A percentile compares a stretch with the other conserved stretches of the same genome.
These are phyloP conservation scores for Phytophthora multivora DNA, from an alignment of 352 stramenopile species.

Conservation along the genomic window DNA sequence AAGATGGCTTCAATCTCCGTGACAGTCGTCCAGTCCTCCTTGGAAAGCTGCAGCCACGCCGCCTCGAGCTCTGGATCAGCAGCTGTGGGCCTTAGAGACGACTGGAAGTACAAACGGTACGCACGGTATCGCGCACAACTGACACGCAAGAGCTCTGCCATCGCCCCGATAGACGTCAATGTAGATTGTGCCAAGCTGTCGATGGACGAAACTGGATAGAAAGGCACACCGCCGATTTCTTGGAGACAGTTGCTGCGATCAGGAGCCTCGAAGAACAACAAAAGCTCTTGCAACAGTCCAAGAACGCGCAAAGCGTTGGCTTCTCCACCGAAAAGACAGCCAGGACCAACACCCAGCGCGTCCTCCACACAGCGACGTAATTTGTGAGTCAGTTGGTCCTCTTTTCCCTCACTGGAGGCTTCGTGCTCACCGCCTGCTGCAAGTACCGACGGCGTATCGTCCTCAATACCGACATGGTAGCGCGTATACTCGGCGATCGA, in stretches of 20 bases:
- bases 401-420: slow-evolving; percentile 2
- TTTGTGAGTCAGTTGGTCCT: slow-evolving; percentile 27
- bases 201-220: slow-evolving; percentile 7
- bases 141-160: slow-evolving; percentile 32
- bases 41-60: slow-evolving; percentile 31
- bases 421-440: neutral
- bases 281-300: slow-evolving; percentile 31
- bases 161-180: slow-evolving; percentile 26
- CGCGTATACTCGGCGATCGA: slow-evolving; percentile 25
- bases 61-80: slow-evolving; percentile 20
- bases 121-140: slow-evolving; percentile 31
- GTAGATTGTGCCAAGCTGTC: slow-evolving; percentile 17
- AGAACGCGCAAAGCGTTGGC: slow-evolving; percentile 28
- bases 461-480: slow-evolving; percentile 12
- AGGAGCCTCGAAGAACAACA: slow-evolving; percentile 17
- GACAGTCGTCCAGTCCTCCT: slow-evolving; percentile 34
- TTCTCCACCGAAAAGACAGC: slow-evolving; percentile 8
- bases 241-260: slow-evolving; percentile 8
- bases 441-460: neutral
- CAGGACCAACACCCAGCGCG: slow-evolving; percentile 17
- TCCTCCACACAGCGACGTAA: slow-evolving; percentile 33
- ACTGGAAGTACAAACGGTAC: slow-evolving; percentile 38
- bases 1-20: slow-evolving; percentile 41
- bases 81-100: slow-evolving; percentile 10
- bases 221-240: neutral